These are phyloP conservation scores for Lycium barbarum DNA, from an alignment of 257 asterid genomes.

Conservation along the genomic window DNA sequence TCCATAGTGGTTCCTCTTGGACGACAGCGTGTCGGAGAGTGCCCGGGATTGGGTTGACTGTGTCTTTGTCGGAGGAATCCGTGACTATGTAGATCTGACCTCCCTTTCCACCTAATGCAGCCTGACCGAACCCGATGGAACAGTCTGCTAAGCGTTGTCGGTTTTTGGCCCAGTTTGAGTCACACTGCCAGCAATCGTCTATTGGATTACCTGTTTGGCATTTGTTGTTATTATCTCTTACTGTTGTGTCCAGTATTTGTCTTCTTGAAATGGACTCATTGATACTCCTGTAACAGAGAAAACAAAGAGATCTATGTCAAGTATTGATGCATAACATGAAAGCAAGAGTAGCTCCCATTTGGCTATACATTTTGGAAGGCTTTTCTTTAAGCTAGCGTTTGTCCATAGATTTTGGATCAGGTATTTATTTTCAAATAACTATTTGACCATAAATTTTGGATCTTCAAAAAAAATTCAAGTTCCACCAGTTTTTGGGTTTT, in stretches of 20 bases:
- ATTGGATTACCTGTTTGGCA: conserved; percentile 37
- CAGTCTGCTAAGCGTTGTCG: conserved; percentile 41
- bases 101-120: conserved; percentile 37
- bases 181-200: conserved; percentile 43
- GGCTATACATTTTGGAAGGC: too few species aligned
- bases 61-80: conserved; percentile 38
- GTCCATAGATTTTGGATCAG: too few species aligned
- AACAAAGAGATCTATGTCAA: not conserved
- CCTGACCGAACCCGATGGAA: conserved; percentile 39
- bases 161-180: conserved; percentile 34
- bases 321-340: too few species aligned
- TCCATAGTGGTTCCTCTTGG: conserved; percentile 42
- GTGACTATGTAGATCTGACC: conserved; percentile 37
- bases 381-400: too few species aligned
- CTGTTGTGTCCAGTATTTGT: not conserved
- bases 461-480: too few species aligned
- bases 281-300: conserved; percentile 27
- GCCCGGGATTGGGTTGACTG: conserved; percentile 41
- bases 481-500: too few species aligned
- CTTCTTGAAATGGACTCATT: conserved; percentile 30
- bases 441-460: too few species aligned
- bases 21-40: conserved; percentile 41
- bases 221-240: conserved; percentile 3
- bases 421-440: too few species aligned
- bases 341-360: too few species aligned